Conservation (phyloP, 805 yeast species). For the Lipomyces yamadae region DNA sequence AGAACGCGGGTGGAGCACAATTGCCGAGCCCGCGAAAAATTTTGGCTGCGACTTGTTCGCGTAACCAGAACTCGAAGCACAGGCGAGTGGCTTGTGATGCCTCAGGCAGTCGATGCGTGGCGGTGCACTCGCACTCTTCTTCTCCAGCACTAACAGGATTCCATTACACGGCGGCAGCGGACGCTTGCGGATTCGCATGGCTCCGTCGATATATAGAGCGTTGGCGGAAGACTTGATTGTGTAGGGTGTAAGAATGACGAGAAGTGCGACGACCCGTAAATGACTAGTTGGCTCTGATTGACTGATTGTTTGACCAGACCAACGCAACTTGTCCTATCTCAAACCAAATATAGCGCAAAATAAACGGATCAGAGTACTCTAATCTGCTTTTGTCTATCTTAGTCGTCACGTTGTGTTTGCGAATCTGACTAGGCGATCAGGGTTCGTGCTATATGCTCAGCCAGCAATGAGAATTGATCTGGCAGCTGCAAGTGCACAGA, state of each 20-base stretch:
- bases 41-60: neutral
- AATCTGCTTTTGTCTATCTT: neutral
- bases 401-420: neutral
- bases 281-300: neutral
- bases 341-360: neutral
- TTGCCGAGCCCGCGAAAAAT: neutral
- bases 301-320: too few species aligned
- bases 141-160: neutral
- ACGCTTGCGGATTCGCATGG: neutral
- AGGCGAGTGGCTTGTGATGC: conserved; percentile 1
- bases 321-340: too few species aligned
- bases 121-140: neutral
- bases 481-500: neutral
- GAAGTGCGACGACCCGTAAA: neutral
- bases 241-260: neutral
- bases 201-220: neutral
- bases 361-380: neutral
- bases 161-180: neutral
- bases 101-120: neutral
- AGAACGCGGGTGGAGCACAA: neutral
- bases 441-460: neutral
- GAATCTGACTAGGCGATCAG: neutral
- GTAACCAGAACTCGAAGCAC: neutral
- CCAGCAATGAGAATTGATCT: neutral
- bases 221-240: neutral